These are phyloP conservation scores for Puccinia novopanici DNA, from an alignment of 1,284 basidiomycete genomes.

Conservation along the genomic window DNA sequence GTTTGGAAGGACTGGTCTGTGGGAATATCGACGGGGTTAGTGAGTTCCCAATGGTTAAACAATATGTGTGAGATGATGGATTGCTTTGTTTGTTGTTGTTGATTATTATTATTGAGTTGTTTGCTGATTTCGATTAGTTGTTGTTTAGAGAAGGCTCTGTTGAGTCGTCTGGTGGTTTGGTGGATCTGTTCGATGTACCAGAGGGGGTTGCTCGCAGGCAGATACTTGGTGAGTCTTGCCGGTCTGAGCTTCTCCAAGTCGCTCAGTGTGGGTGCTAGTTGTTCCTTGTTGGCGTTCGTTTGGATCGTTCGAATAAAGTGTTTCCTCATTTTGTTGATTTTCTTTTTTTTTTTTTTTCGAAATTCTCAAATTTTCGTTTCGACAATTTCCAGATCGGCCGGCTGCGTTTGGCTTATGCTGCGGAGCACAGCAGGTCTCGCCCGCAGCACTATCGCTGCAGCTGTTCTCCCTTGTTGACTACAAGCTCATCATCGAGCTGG, in stretches of 20 bases:
- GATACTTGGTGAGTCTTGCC: neutral
- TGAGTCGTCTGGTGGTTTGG: neutral
- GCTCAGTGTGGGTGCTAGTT: neutral
- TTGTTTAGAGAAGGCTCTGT: constrained; percentile 13
- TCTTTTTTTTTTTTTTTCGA: too few species aligned
- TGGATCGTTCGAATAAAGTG: too few species aligned
- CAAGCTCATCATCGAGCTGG: too few species aligned
- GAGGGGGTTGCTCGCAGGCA: neutral
- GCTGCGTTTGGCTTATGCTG: too few species aligned
- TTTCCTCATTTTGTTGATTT: too few species aligned
- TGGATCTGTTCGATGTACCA: constrained; percentile 23
- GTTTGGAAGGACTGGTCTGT: constrained; percentile 4
- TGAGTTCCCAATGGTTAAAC: constrained; percentile 8
- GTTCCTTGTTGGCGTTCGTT: neutral
- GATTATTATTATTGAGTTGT: neutral
- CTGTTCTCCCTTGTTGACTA: too few species aligned
- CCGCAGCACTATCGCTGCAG: too few species aligned
- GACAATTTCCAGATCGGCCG: too few species aligned
- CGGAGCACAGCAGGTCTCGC: too few species aligned
- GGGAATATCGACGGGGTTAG: constrained; percentile 3
- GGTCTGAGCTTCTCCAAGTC: neutral
- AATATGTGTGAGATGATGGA: neutral
- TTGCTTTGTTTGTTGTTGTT: neutral
- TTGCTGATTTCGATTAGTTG: neutral
- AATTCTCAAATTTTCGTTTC: too few species aligned